Percentiles rank a stretch among this genome's conserved stretches.
Evolutionary conservation across 2,329 filamentous ascomycete species (phyloP).

Genomic region (Geoglossum cookeanum): DNA sequence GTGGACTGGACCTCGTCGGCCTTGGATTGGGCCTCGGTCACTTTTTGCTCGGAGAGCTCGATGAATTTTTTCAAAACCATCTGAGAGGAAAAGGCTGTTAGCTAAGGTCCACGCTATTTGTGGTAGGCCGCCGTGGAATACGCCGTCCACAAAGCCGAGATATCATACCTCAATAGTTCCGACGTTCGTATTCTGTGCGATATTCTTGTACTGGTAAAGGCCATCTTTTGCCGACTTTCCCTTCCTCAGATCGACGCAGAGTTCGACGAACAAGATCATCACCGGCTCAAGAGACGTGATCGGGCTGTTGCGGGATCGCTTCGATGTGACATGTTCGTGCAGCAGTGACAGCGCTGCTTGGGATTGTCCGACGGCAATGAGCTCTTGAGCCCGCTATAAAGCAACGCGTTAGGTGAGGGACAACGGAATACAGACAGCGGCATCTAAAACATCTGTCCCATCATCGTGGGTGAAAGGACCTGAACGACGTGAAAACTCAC

Average conservation of each 20-base stretch:
- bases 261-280: slow-evolving; percentile 92
- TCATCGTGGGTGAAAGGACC: not conserved
- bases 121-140: no score
- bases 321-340: slow-evolving; percentile 98
- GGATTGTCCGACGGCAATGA: slow-evolving; percentile 91
- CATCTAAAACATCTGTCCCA: not conserved
- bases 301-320: slow-evolving; percentile 91
- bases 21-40: slow-evolving; percentile 86
- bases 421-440: slow-evolving; percentile 2
- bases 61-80: slow-evolving; percentile 96
- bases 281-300: slow-evolving; percentile 94
- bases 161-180: slow-evolving; percentile 71
- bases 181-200: slow-evolving; percentile 96
- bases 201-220: slow-evolving; percentile 99
- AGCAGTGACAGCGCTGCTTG: slow-evolving; percentile 83
- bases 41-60: slow-evolving; percentile 88
- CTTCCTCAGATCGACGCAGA: slow-evolving; percentile 93
- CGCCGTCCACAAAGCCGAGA: not conserved
- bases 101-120: not conserved
- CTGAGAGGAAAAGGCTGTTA: slow-evolving; percentile 22
- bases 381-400: slow-evolving; percentile 69
- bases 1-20: slow-evolving; percentile 85
- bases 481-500: slow-evolving; percentile 20
- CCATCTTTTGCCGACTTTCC: slow-evolving; percentile 98
- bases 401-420: slow-evolving; percentile 5